Base-by-base conservation (phyloP, 306 rosid species). In the Citrullus colocynthis region DNA sequence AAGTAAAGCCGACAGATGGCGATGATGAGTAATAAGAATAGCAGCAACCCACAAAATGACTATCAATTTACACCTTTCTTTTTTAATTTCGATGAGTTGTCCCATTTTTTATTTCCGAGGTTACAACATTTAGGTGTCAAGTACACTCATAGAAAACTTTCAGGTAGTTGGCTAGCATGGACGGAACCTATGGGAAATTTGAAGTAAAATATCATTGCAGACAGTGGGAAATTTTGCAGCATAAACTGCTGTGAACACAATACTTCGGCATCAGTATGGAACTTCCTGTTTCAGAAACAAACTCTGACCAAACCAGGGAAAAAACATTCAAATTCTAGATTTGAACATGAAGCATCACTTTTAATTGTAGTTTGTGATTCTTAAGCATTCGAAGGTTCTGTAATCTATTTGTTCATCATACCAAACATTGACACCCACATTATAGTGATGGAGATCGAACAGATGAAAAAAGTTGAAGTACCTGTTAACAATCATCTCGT, bases 401-500 rank as follows among this genome's bases (percentile, higher is more conserved):
- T 66, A 7, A 9, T 7, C 70, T 65, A 18, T 41, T 67, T 9
- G 49, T 10, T 67, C 9, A 11, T 67, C 32, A 13, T 69, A 15
- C 52, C 9, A 70, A 21, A 21, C 75, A 44, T 11, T 6, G 2
- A 70, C 10, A 69, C 75, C 55, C 10, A 42, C 37, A 66, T 12
- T 36, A 21, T 37, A 18, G 9, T 67, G 28, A 52, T 69, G 32
- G 32, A 13, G 58, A 70, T 21, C 20, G 20, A 70, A 70, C 12
- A 41, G 44, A 41, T 45, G 75, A 70, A 24, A 70, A 12, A 70
- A 44, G 58, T 24, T 13, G 13, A 20, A 70, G 58, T 58, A 91
- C 99, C 91, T 91, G 87, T 78, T 88, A 72, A 96, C 99, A 86
- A 96, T 91, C 99, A 96, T 96, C 87, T 91, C 99, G 8, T 96